Evolutionary conservation across 2,329 filamentous ascomycete genomes (phyloP), one percentile per base, ranked within the genome.

Genomic region (Fusarium palustre): DNA sequence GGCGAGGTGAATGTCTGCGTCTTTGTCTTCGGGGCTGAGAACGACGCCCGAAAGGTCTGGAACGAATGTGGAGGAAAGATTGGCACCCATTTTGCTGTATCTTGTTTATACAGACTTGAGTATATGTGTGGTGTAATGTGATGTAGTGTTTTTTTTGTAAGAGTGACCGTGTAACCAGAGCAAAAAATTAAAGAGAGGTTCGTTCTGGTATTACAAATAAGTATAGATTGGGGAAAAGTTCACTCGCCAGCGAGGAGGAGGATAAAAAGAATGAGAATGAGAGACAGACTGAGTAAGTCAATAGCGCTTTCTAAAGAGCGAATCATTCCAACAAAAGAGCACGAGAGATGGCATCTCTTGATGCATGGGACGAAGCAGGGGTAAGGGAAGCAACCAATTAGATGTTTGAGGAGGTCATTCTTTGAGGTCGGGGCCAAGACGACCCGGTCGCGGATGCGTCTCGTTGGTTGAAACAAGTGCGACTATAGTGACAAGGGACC

Each of bases 21-120:
- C 31, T 34, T 64, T 59, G 55, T 83, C 81, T 20, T 69, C 12
- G 3, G 75, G 72, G 42, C 76, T 75, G 62, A 81, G 74, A 50
- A 75, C 70, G 47, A 72, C 75, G 54, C 69, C 74, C 47, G 79
- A 81, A 36, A 76, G 80, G 74, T 82, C 80, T 38, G 78, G 76
- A 55, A 76, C 74, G 43, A 79, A 74, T 20, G 72, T 74, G 30
- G 76, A 77, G n/a, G 81, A 83, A 30, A 82, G 79, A 55, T 81
- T 81, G 63, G 71, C 72, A 64, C 80, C 81, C 81, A 83, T 83
- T 31, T 42, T 42, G 33, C 28, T 30, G 28, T 30, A 30, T 30
- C 31, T 16, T 45, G 50, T 24, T 25, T 50, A 16, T 28, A n/a
- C 31, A 11, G 31, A 49, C 22, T 34, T 33, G 28, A 11, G 28